phyloP scores from a whole-genome alignment of 2,329 filamentous ascomycete species.

The Claviceps arundinis region DNA sequence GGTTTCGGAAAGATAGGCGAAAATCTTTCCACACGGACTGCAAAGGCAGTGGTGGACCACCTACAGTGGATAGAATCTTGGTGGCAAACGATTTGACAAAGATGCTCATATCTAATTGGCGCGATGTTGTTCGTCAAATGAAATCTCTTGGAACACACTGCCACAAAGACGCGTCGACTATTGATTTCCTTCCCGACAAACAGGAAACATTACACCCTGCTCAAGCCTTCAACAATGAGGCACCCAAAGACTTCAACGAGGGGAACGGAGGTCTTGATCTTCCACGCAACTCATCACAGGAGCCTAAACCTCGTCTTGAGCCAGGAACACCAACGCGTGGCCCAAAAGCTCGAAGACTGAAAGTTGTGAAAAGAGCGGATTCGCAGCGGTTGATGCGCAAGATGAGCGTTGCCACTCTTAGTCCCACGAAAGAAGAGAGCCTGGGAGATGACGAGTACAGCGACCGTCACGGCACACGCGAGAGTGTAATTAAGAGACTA shows the following conservation, averaged over 20 bases:
- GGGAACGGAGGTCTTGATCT: neutral
- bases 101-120: slow-evolving; percentile 55
- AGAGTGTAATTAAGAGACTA: neutral
- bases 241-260: neutral
- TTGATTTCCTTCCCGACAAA: slow-evolving; percentile 4
- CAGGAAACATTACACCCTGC: neutral
- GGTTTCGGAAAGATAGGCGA: slow-evolving; percentile 17
- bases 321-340: slow-evolving; percentile 21
- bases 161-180: slow-evolving; percentile 10
- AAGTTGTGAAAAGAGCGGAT: slow-evolving; percentile 9
- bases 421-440: slow-evolving; percentile 21
- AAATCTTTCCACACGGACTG: slow-evolving; percentile 9
- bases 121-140: slow-evolving; percentile 49
- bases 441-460: slow-evolving; percentile 7
- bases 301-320: slow-evolving; percentile 22
- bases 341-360: slow-evolving; percentile 12
- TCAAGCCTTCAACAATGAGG: neutral
- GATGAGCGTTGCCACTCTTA: slow-evolving; percentile 15
- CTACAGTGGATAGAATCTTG: slow-evolving; percentile 40
- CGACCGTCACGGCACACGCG: neutral
- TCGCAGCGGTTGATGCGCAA: slow-evolving; percentile 12
- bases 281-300: neutral
- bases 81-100: slow-evolving; percentile 47
- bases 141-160: slow-evolving; percentile 27
- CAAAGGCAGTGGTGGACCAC: slow-evolving; percentile 8